A percentile compares a stretch with the other conserved stretches of the same genome.
These are phyloP conservation scores for Besnoitia besnoiti DNA, from an alignment of 169 alveolate species.

Conservation along the genomic window DNA sequence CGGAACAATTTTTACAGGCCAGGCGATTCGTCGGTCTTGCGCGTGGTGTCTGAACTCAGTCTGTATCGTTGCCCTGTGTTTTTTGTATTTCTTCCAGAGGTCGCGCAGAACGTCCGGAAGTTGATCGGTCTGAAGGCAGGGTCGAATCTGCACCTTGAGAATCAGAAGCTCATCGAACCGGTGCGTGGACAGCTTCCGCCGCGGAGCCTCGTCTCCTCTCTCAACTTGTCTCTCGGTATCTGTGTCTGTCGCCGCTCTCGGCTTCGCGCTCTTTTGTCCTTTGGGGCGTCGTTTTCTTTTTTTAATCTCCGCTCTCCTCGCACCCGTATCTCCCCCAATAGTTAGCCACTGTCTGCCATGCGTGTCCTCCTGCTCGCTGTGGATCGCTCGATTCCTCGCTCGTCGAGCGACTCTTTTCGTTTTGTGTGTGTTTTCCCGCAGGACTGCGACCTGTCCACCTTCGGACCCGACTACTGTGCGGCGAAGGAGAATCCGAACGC, in stretches of 20 bases:
- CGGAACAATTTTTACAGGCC: background rate
- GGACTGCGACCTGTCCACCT: conserved; percentile 76
- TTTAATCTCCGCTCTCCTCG: too few relatives aligned
- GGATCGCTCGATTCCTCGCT: background rate
- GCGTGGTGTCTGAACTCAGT: too few relatives aligned
- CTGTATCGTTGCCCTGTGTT: background rate
- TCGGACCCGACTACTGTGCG: conserved; percentile 79
- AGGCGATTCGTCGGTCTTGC: background rate
- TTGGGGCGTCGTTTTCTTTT: too few relatives aligned
- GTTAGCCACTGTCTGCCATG: background rate
- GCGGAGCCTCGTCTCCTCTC: background rate
- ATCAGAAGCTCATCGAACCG: conserved; percentile 49
- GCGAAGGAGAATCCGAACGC: conserved; percentile 71
- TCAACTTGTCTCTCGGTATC: background rate
- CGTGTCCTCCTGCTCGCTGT: background rate
- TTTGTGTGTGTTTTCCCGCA: background rate
- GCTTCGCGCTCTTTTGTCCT: too few relatives aligned
- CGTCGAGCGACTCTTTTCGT: background rate
- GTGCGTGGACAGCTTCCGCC: conserved; percentile 2
- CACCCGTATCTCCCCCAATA: too few relatives aligned
- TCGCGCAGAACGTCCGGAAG: conserved; percentile 57
- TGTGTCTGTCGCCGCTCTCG: too few relatives aligned
- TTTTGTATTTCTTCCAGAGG: conserved; percentile 16
- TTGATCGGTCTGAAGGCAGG: conserved; percentile 62
- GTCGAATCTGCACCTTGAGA: conserved; percentile 58